phyloP scores from a whole-genome alignment of 495 filamentous ascomycete genomes.

The Cetradonia linearis region DNA sequence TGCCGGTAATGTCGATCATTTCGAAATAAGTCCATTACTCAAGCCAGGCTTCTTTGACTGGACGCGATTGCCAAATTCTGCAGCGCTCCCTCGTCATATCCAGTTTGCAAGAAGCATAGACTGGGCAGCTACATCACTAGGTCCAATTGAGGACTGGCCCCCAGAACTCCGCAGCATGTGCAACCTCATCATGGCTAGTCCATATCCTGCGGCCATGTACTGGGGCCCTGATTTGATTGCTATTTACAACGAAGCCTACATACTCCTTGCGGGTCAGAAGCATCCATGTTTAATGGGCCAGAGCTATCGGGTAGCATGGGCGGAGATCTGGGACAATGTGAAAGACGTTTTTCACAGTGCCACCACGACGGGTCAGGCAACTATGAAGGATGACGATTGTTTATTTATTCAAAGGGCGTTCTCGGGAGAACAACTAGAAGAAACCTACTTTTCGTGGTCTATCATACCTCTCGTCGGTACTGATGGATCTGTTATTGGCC shows the following conservation, averaged over 20 bases:
- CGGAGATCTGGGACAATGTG: conserved; percentile 56
- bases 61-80: conserved; percentile 51
- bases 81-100: conserved; percentile 51
- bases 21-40: conserved; percentile 8
- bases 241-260: conserved; percentile 68
- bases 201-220: conserved; percentile 63
- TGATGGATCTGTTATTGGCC: conserved; percentile 50
- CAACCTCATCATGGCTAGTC: conserved; percentile 59
- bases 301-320: conserved; percentile 52
- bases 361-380: conserved; percentile 50
- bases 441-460: conserved; percentile 60
- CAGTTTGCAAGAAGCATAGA: conserved; percentile 54
- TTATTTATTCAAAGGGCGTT: conserved; percentile 49
- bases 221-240: conserved; percentile 56
- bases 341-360: conserved; percentile 50
- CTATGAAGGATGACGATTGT: conserved; percentile 65
- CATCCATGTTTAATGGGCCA: conserved; percentile 60
- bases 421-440: conserved; percentile 44
- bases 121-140: conserved; percentile 54
- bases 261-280: conserved; percentile 55
- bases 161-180: conserved; percentile 54
- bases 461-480: conserved; percentile 56
- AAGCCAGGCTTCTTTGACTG: conserved; percentile 49
- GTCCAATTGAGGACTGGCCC: conserved; percentile 55
- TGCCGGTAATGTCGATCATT: conserved; percentile 30